Evolutionary conservation across 768 basidiomycete species (phyloP), one percentile per base, ranked within the genome.

Genomic region (Lactifluus hygrophoroides): DNA sequence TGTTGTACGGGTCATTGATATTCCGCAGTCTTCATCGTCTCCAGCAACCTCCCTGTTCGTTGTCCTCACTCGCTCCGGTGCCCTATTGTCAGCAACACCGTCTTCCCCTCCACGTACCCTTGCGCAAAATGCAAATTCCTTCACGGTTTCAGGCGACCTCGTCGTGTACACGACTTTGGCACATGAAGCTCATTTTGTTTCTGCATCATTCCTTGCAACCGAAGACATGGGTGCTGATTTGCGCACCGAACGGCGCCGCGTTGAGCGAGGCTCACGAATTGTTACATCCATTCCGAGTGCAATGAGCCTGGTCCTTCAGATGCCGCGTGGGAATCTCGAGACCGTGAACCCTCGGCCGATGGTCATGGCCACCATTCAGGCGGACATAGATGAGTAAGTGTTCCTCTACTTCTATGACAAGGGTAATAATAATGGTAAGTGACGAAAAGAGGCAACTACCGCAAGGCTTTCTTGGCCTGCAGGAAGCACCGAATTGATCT

Each of bases 321-420:
- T 98, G 95, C 96, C 95, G 0, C 75, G 96, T 63, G 96, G 96
- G 1, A 98, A 98, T 71, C 68, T 99, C 60, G 96, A 99, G 74
- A 97, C 93, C 1, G 85, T 99, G 53, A 91, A 88, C 66, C 96
- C 96, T 3, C 77, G 96, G 43, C 89, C 94, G 13, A 71, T 99
- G 65, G 94, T 97, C 17, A 83, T 96, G 76, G 80, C 85, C 56
- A 85, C 91, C 5, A 85, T 98, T 1, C 80, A 81, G 51, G 76
- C 80, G 52, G 88, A 94, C 67, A 74, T 97, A 6, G 77, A 86
- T 37, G 74, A 71, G 94, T 92, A 66, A 66, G 84, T 78, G 35
- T 63, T 42, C 9, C 8, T 40, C 30, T 37, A 27, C 1, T 21
- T 46, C 45, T 16, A 37, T 21, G 7, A 42, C 3, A 14, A 19